Evolutionary conservation across 768 basidiomycete genomes (phyloP).

Genomic region (Clitopilus hobsonii): DNA sequence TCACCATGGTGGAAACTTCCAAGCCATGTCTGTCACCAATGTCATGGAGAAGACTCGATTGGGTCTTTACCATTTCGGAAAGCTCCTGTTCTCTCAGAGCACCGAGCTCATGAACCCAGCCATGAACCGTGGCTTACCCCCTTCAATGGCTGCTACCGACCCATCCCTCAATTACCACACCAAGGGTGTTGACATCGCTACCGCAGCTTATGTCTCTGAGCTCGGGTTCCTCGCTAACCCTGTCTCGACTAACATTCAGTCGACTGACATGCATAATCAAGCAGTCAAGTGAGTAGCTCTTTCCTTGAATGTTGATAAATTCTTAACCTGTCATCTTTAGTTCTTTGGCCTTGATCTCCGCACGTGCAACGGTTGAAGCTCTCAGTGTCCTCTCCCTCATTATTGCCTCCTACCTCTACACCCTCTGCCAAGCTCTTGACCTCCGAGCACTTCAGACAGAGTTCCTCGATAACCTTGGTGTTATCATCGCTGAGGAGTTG

Average conservation of each 20-base stretch:
- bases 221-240: conserved; percentile 81
- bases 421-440: conserved; percentile 78
- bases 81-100: conserved; percentile 62
- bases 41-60: conserved; percentile 86
- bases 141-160: conserved; percentile 73
- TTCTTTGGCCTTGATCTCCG: conserved; percentile 81
- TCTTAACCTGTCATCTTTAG: conserved; percentile 29
- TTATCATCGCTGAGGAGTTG: conserved; percentile 49
- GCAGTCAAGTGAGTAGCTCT: conserved; percentile 68
- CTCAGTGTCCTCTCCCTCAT: conserved; percentile 75
- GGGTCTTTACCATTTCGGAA: conserved; percentile 64
- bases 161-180: conserved; percentile 78
- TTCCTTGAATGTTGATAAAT: background rate
- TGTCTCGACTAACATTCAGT: conserved; percentile 80
- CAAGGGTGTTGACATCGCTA: conserved; percentile 83
- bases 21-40: conserved; percentile 81
- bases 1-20: conserved; percentile 88
- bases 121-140: conserved; percentile 82
- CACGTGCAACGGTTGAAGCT: conserved; percentile 72
- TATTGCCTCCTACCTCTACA: conserved; percentile 71
- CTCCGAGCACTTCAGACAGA: conserved; percentile 71
- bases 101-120: conserved; percentile 70
- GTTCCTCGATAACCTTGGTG: conserved; percentile 45
- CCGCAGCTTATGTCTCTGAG: conserved; percentile 78
- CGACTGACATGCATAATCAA: conserved; percentile 91